A percentile compares a stretch with the other conserved stretches of the same genome.
Evolutionary conservation across 345 rosid species (phyloP).

Genomic region (Litchi chinensis): DNA sequence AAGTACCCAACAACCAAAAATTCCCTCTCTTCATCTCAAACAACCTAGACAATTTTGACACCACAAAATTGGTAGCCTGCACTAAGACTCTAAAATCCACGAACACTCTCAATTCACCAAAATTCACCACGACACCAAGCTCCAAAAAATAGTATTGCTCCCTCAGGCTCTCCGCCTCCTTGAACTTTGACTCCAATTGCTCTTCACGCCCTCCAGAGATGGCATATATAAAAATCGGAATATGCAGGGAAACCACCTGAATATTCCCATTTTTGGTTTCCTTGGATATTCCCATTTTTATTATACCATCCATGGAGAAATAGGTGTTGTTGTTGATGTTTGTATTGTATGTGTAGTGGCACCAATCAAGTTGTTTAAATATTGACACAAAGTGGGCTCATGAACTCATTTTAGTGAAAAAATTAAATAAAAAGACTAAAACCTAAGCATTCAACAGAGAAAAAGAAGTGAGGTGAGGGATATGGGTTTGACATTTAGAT

Average conservation of each 20-base stretch:
- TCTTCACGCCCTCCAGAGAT: constrained; percentile 31
- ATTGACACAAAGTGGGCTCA: constrained; percentile 42
- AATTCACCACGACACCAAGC: constrained; percentile 46
- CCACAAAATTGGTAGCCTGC: constrained; percentile 31
- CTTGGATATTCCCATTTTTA: too few species aligned
- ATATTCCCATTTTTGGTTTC: background rate
- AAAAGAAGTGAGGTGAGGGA: background rate
- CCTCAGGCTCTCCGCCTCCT: constrained; percentile 33
- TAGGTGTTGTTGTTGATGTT: background rate
- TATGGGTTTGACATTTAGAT: too few species aligned
- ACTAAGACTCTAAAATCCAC: constrained; percentile 31
- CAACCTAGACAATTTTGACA: constrained; percentile 43
- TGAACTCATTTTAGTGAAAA: constrained; percentile 33
- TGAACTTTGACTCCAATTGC: constrained; percentile 28
- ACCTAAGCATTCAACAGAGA: background rate
- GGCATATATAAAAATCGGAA: constrained; percentile 40
- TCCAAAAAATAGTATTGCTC: constrained; percentile 25
- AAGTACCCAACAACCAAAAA: constrained; percentile 59
- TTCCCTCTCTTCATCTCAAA: constrained; percentile 40
- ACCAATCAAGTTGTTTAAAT: constrained; percentile 15
- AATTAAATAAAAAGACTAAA: constrained; percentile 8
- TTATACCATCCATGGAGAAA: background rate
- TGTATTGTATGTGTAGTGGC: constrained; percentile 2
- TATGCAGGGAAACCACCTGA: constrained; percentile 44
- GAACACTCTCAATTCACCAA: constrained; percentile 51